Percentiles rank a stretch among this genome's conserved stretches.
phyloP scores from a whole-genome alignment of 805 yeast genomes.

The Priceomyces haplophilus region DNA sequence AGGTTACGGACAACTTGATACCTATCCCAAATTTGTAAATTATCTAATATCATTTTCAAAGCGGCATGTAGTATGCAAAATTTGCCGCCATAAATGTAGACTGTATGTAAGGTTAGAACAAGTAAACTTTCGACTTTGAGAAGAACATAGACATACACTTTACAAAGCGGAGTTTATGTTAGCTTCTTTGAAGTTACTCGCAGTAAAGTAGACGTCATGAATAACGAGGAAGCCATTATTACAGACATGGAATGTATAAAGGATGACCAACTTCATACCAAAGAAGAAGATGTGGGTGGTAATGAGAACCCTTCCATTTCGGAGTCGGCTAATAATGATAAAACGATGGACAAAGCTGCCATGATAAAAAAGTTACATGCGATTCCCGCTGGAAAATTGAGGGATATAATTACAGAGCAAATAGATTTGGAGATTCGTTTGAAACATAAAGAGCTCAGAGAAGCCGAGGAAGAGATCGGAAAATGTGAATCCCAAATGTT shows the following conservation, averaged over 20 bases:
- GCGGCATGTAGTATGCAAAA: too few relatives aligned
- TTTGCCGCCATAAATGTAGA: too few relatives aligned
- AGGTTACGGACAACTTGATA: too few relatives aligned
- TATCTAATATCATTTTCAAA: too few relatives aligned
- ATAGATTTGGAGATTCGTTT: conserved; percentile 58
- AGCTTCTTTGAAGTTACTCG: neutral
- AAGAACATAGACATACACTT: neutral
- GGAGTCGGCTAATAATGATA: neutral
- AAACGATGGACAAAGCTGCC: conserved; percentile 5
- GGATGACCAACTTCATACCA: neutral
- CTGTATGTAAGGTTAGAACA: neutral
- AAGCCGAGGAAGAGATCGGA: conserved; percentile 51
- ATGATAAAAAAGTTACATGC: conserved; percentile 11
- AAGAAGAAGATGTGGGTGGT: neutral
- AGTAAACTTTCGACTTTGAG: neutral
- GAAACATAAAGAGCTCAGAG: conserved; percentile 53
- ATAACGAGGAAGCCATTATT: neutral
- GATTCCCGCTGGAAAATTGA: conserved; percentile 26
- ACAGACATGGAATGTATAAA: neutral
- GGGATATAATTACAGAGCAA: conserved; percentile 41
- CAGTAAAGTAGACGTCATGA: neutral
- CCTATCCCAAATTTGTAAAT: too few relatives aligned
- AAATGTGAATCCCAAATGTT: conserved; percentile 59
- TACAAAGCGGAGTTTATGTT: neutral
- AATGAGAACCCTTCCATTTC: neutral